Evolutionary conservation across 768 basidiomycete genomes (phyloP).

Genomic region (Suillus lakei): DNA sequence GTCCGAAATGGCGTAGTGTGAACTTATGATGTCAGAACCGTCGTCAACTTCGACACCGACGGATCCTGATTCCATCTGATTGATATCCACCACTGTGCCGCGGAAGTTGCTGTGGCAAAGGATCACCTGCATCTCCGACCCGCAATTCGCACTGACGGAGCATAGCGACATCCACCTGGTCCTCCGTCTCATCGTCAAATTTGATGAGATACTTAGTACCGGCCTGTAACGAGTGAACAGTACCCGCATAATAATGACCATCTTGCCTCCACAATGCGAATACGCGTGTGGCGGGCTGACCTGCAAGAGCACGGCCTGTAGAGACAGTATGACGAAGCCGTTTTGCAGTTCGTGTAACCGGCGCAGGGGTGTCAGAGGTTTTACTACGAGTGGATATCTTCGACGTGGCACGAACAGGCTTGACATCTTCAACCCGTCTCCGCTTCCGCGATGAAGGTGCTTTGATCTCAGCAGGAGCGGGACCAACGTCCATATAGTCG

Average conservation of each 20-base stretch:
- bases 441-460: slow-evolving; percentile 43
- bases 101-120: slow-evolving; percentile 32
- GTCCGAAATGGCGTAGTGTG: slow-evolving; percentile 38
- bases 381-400: slow-evolving; percentile 34
- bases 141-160: slow-evolving; percentile 57
- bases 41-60: slow-evolving; percentile 48
- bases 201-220: slow-evolving; percentile 47
- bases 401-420: slow-evolving; percentile 25
- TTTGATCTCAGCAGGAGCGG: slow-evolving; percentile 32
- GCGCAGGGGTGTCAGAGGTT: slow-evolving; percentile 29
- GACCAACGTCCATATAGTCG: slow-evolving; percentile 39
- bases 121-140: slow-evolving; percentile 63
- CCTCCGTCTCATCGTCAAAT: slow-evolving; percentile 70
- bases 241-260: slow-evolving; percentile 65
- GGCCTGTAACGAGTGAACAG: slow-evolving; percentile 43
- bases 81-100: slow-evolving; percentile 38
- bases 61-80: slow-evolving; percentile 31
- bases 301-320: slow-evolving; percentile 21
- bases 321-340: slow-evolving; percentile 44
- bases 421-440: slow-evolving; percentile 41
- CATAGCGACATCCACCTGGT: slow-evolving; percentile 50
- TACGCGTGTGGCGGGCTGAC: slow-evolving; percentile 55
- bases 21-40: slow-evolving; percentile 29
- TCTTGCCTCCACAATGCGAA: slow-evolving; percentile 71
- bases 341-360: slow-evolving; percentile 41